Percentiles rank a stretch among this genome's conserved stretches.
Evolutionary conservation across 2,329 filamentous ascomycete genomes (phyloP).

Genomic region (Alternaria conjuncta): DNA sequence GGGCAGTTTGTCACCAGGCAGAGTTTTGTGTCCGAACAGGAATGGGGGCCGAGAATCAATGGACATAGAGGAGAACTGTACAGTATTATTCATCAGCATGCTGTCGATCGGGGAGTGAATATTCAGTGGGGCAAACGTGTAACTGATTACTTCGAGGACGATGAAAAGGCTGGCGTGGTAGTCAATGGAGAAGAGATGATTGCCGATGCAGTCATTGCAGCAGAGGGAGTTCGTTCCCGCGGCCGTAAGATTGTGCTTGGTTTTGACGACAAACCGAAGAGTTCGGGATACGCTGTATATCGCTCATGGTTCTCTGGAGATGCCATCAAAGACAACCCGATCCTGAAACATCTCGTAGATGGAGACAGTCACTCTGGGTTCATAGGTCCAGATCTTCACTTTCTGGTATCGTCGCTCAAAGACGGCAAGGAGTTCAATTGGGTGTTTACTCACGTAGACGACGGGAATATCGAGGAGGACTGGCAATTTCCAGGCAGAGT

Average conservation of each 20-base stretch:
- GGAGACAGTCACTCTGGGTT: conserved; percentile 43
- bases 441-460: conserved; percentile 50
- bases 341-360: conserved; percentile 41
- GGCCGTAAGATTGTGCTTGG: conserved; percentile 61
- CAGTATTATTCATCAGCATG: conserved; percentile 63
- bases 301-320: conserved; percentile 52
- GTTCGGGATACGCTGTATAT: conserved; percentile 61
- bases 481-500: conserved; percentile 43
- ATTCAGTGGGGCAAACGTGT: conserved; percentile 61
- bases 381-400: conserved; percentile 46
- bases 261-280: conserved; percentile 59
- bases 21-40: conserved; percentile 42
- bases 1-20: conserved; percentile 68
- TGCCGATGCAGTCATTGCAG: conserved; percentile 60
- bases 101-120: conserved; percentile 59
- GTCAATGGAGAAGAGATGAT: conserved; percentile 54
- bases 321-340: conserved; percentile 31
- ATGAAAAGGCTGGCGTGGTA: conserved; percentile 58
- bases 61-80: conserved; percentile 68
- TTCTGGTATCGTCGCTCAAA: conserved; percentile 45
- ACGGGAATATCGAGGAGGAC: conserved; percentile 42
- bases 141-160: conserved; percentile 62
- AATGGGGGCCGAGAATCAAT: conserved; percentile 62
- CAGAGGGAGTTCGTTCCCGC: conserved; percentile 61
- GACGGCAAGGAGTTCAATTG: conserved; percentile 46